phyloP scores from a whole-genome alignment of 345 rosid genomes.

The Gossypium bickii region DNA sequence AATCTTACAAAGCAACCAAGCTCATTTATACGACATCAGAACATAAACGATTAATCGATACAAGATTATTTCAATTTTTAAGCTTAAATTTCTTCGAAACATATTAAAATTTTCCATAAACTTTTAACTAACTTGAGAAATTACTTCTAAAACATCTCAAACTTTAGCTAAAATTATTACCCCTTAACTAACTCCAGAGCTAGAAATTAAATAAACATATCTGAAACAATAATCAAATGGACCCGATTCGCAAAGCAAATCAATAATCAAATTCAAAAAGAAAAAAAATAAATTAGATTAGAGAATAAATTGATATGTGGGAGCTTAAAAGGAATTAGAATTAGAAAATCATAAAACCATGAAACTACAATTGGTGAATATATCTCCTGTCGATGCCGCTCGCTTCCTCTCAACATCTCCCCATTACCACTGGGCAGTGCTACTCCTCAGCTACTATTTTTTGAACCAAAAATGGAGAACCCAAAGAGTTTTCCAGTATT shows the following conservation, averaged over 20 bases:
- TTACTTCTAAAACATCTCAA: neutral
- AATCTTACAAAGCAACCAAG: neutral
- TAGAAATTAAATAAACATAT: slow-evolving; percentile 20
- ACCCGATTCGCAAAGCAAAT: slow-evolving; percentile 21
- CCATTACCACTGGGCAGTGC: no score
- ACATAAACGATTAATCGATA: neutral
- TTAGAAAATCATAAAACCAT: no score
- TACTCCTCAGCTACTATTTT: no score
- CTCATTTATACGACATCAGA: neutral
- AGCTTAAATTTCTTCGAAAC: neutral
- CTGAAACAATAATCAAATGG: slow-evolving; percentile 24
- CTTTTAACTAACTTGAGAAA: neutral
- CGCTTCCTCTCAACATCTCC: no score
- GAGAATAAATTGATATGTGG: no score
- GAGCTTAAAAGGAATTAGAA: no score
- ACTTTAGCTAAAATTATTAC: neutral
- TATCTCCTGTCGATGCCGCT: no score
- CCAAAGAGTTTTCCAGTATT: no score
- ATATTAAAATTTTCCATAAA: neutral
- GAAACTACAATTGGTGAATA: no score
- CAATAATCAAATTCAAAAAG: neutral
- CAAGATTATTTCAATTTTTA: neutral
- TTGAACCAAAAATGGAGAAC: no score
- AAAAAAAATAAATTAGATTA: neutral
- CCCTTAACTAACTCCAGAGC: no score